Percentiles rank a stretch among this genome's conserved stretches.
Evolutionary conservation across 257 asterid species (phyloP).

Genomic region (Fraxinus anomala): DNA sequence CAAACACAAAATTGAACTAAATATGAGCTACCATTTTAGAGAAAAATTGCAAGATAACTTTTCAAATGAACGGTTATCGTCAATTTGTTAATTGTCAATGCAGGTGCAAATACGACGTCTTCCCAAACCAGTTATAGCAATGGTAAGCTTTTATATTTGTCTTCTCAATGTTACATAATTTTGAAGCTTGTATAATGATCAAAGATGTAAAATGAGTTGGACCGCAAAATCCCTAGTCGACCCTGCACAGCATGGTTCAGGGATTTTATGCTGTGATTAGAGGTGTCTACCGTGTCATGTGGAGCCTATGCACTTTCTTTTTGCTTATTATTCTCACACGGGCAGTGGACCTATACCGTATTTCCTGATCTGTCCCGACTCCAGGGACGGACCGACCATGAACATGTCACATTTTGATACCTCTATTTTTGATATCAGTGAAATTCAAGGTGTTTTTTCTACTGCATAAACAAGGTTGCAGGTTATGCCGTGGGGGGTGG

Average conservation of each 20-base stretch:
- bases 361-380: too few relatives aligned
- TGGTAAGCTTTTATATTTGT: slow-evolving; percentile 48
- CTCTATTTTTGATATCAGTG: not conserved
- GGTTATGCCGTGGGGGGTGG: slow-evolving; percentile 98
- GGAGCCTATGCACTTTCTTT: too few relatives aligned
- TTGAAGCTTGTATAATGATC: not conserved
- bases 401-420: too few relatives aligned
- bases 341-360: too few relatives aligned
- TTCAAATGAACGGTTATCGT: not conserved
- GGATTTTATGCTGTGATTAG: not conserved
- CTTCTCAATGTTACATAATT: not conserved
- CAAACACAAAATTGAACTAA: not conserved
- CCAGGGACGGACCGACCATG: too few relatives aligned
- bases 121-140: slow-evolving; percentile 95
- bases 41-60: not conserved
- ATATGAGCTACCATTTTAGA: not conserved
- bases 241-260: not conserved
- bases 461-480: slow-evolving; percentile 64
- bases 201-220: not conserved
- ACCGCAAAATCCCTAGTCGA: not conserved
- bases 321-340: too few relatives aligned
- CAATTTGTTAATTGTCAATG: slow-evolving; percentile 1
- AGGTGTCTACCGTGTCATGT: too few relatives aligned
- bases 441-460: slow-evolving; percentile 8
- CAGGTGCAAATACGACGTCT: slow-evolving; percentile 97